These are phyloP conservation scores for Rubroboletus pulcherrimus DNA, from an alignment of 768 basidiomycete species.

Conservation along the genomic window DNA sequence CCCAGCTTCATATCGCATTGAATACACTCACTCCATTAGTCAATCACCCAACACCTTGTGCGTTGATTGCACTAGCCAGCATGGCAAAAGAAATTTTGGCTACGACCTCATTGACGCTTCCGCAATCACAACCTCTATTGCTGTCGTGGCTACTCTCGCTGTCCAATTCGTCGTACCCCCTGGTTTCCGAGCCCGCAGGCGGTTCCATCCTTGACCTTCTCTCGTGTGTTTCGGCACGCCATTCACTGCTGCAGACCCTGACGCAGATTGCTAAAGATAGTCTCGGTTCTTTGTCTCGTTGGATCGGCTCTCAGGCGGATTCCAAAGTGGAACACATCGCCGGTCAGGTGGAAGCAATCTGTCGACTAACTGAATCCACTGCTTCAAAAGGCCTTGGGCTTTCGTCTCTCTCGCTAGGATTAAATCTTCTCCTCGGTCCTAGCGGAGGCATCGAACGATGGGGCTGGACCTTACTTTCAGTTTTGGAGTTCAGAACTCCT, in stretches of 20 bases:
- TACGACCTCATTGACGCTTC: slow-evolving; percentile 57
- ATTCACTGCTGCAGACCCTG: slow-evolving; percentile 51
- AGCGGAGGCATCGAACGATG: slow-evolving; percentile 85
- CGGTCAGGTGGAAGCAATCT: slow-evolving; percentile 66
- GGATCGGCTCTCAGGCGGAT: slow-evolving; percentile 68
- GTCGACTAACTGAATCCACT: slow-evolving; percentile 39
- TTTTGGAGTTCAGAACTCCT: slow-evolving; percentile 71
- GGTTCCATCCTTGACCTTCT: slow-evolving; percentile 47
- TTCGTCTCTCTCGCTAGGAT: slow-evolving; percentile 45
- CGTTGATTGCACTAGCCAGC: slow-evolving; percentile 52
- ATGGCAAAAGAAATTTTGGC: slow-evolving; percentile 56
- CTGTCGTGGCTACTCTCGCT: slow-evolving; percentile 73
- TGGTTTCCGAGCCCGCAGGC: slow-evolving; percentile 49
- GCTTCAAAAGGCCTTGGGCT: slow-evolving; percentile 24
- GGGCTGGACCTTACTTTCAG: slow-evolving; percentile 83
- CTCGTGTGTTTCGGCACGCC: slow-evolving; percentile 38
- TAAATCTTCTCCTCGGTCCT: slow-evolving; percentile 72
- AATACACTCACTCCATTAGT: slow-evolving; percentile 69
- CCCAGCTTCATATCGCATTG: slow-evolving; percentile 81
- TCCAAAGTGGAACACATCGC: slow-evolving; percentile 68
- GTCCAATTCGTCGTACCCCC: slow-evolving; percentile 53
- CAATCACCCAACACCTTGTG: slow-evolving; percentile 66
- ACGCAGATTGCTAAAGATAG: slow-evolving; percentile 61
- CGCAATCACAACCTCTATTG: slow-evolving; percentile 62
- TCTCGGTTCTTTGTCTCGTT: slow-evolving; percentile 66